Evolutionary conservation across 192 early-diverging fungal genomes (phyloP), one percentile per base, ranked within the genome.

Genomic region (Coemansia nantahalensis): DNA sequence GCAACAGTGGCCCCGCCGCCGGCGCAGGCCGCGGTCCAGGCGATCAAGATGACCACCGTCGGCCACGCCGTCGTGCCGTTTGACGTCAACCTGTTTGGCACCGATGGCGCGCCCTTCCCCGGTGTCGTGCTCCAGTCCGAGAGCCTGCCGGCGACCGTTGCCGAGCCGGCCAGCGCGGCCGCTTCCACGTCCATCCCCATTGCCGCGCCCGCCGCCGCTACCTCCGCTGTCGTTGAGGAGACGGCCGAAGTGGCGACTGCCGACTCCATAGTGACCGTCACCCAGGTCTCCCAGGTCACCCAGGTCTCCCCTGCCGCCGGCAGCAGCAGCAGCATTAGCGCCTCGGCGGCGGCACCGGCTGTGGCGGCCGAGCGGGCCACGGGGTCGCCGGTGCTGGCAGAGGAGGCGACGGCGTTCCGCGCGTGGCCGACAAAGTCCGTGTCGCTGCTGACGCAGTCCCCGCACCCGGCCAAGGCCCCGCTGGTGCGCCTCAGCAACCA

Each of bases 61-160:
- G 69, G 62, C 24, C 40, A 61, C 11, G 69, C 69, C 4, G 69
- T 73, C 3, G 63, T 65, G 14, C 62, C 62, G 7, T 72, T 61
- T 28, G 68, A 65, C 44, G 33, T 55, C n/a, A 66, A 61, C 41
- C 42, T 73, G 26, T 73, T 65, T 45, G 62, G 69, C 11, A 46
- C 56, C 14, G 38, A 66, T 3, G 47, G 45, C 26, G 45, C 47
- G 16, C 50, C 39, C 5, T 45, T 47, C 5, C 21, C 40, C 9
- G 56, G 39, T 1, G 9, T 45, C 1, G 39, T 7, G 26, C 26
- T 28, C 7, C 26, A 3, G 7, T 28, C n/a, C n/a, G n/a, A n/a
- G n/a, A n/a, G n/a, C n/a, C n/a, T n/a, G n/a, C n/a, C n/a, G n/a
- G n/a, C n/a, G n/a, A n/a, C n/a, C n/a, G n/a, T n/a, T n/a, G n/a